Percentiles rank a stretch among this genome's conserved stretches.
Evolutionary conservation across 1,139 yeast genomes (phyloP).

Genomic region (Suhomyces yuchorum): DNA sequence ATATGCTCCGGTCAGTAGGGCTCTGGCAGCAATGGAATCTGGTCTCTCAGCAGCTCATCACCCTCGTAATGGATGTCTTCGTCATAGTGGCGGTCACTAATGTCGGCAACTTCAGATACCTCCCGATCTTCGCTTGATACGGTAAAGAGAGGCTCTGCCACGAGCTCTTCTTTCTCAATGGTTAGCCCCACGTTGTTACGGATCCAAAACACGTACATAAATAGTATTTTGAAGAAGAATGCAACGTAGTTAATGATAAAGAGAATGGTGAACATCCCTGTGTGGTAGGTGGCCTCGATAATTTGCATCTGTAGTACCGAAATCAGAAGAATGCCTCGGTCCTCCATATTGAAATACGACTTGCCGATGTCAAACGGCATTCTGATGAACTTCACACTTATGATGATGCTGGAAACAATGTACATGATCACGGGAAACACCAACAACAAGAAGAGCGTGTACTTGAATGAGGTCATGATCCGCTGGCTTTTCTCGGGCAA

Average conservation of each 20-base stretch:
- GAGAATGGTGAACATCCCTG: not conserved
- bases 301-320: constrained; percentile 6
- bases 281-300: constrained; percentile 7
- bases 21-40: no score
- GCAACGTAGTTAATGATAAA: constrained; percentile 21
- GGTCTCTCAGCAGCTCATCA: not conserved
- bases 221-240: constrained; percentile 22
- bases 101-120: not conserved
- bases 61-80: not conserved
- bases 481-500: constrained; percentile 22
- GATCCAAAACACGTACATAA: constrained; percentile 38
- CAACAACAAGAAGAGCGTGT: constrained; percentile 32
- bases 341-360: not conserved
- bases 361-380: not conserved
- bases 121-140: constrained; percentile 23
- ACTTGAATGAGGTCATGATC: constrained; percentile 30
- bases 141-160: constrained; percentile 23
- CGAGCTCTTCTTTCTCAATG: constrained; percentile 24
- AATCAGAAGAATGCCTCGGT: not conserved
- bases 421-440: constrained; percentile 29
- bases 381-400: constrained; percentile 1
- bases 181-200: constrained; percentile 37
- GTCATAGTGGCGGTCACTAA: not conserved
- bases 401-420: constrained; percentile 11
- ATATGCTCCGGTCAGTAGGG: no score